Conservation (phyloP, 148 eudicot genomes). For the Dianthus caryophyllus region DNA sequence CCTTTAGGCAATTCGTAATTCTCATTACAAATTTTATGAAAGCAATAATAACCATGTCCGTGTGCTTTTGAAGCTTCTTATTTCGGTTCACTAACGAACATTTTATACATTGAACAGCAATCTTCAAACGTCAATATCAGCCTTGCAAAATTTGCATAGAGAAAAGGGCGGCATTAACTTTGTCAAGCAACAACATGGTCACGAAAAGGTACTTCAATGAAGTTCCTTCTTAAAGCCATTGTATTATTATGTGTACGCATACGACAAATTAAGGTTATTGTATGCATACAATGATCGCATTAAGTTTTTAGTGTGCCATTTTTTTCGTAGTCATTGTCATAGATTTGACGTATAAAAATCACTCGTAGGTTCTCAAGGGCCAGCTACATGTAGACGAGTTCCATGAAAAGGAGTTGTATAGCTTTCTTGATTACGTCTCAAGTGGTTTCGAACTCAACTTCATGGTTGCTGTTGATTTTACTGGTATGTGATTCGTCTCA, state of each 20-base stretch:
- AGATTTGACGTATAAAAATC: slow-evolving; percentile 7
- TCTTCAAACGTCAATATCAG: slow-evolving; percentile 67
- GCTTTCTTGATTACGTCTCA: slow-evolving; percentile 89
- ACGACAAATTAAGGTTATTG: too few relatives aligned
- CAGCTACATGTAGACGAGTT: slow-evolving; percentile 70
- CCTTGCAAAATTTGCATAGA: slow-evolving; percentile 53
- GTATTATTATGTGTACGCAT: too few relatives aligned
- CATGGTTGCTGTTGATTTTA: slow-evolving; percentile 87
- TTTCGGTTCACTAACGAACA: not conserved
- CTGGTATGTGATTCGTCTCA: slow-evolving; percentile 41
- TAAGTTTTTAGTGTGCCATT: too few relatives aligned
- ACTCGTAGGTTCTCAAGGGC: slow-evolving; percentile 66
- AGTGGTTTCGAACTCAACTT: slow-evolving; percentile 74
- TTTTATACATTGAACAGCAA: slow-evolving; percentile 44
- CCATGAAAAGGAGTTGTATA: slow-evolving; percentile 55
- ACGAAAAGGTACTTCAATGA: slow-evolving; percentile 54
- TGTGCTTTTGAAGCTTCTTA: not conserved
- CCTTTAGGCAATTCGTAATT: too few relatives aligned
- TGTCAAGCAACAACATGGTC: slow-evolving; percentile 42
- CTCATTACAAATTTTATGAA: too few relatives aligned
- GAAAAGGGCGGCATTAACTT: slow-evolving; percentile 57
- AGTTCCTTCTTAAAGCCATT: too few relatives aligned
- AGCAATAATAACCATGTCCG: too few relatives aligned
- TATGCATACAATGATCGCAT: too few relatives aligned
- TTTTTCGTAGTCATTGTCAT: not conserved